Conservation (phyloP, 805 yeast genomes). For the Dipodascus geniculatus region DNA sequence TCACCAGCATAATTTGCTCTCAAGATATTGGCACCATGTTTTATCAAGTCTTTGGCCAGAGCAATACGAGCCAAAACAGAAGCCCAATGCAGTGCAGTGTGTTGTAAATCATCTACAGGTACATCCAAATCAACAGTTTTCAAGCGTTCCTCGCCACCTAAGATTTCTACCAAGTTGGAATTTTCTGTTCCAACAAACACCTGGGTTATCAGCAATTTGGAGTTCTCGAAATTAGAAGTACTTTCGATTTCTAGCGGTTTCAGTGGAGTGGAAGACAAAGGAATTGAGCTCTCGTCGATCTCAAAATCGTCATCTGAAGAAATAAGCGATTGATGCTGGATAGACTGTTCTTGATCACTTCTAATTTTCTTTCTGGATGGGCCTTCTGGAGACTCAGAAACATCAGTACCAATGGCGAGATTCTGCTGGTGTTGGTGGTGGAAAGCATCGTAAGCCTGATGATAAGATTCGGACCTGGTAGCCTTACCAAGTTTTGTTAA, state of each 20-base stretch:
- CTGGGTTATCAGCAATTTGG: slow-evolving; percentile 37
- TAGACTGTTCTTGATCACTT: not conserved
- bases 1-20: slow-evolving; percentile 78
- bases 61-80: slow-evolving; percentile 74
- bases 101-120: slow-evolving; percentile 87
- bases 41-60: slow-evolving; percentile 57
- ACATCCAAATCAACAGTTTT: slow-evolving; percentile 54
- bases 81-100: slow-evolving; percentile 93
- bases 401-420: not conserved
- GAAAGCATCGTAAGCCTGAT: not conserved
- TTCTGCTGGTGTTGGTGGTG: not conserved
- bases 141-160: slow-evolving; percentile 22
- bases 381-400: not conserved
- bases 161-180: slow-evolving; percentile 22
- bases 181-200: slow-evolving; percentile 37
- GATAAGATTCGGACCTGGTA: not conserved
- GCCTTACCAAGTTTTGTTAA: slow-evolving; percentile 12
- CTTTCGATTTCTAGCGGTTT: not conserved
- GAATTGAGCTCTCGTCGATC: not conserved
- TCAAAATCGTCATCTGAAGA: not conserved
- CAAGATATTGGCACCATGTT: slow-evolving; percentile 53
- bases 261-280: not conserved
- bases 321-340: not conserved
- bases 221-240: slow-evolving; percentile 26
- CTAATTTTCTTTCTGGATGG: not conserved